phyloP scores from a whole-genome alignment of 192 early-diverging fungal genomes.

The Entrophospora sp. region DNA sequence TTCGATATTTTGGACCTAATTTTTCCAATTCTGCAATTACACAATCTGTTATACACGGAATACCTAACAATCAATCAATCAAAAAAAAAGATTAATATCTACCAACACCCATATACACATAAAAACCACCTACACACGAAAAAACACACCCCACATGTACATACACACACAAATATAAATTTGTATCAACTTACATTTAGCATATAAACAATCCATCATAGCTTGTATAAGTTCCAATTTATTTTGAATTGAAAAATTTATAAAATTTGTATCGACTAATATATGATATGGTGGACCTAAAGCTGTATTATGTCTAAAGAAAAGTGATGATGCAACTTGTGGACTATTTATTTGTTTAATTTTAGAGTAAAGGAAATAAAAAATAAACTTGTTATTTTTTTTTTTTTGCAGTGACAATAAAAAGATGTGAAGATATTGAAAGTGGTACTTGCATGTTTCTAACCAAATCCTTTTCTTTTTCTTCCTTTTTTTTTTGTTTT shows the following conservation, averaged over 20 bases:
- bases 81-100: not conserved
- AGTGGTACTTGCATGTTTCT: constrained; percentile 59
- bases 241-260: constrained; percentile 99
- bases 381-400: not conserved
- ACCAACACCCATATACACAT: too few relatives aligned
- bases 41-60: constrained; percentile 97
- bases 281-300: constrained; percentile 95
- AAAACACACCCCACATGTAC: too few relatives aligned
- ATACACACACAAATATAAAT: too few relatives aligned
- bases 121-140: too few relatives aligned
- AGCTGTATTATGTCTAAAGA: constrained; percentile 95
- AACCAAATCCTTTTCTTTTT: constrained; percentile 61
- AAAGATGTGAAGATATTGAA: not conserved
- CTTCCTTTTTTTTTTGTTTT: constrained; percentile 57
- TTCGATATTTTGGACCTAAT: constrained; percentile 88
- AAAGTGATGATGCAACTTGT: constrained; percentile 87
- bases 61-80: constrained; percentile 29
- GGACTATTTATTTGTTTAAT: too few relatives aligned
- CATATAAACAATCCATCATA: constrained; percentile 99
- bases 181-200: constrained; percentile 78
- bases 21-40: constrained; percentile 99
- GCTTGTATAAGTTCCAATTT: constrained; percentile 92
- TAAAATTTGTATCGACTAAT: constrained; percentile 97
- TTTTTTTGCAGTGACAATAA: not conserved
- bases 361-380: too few relatives aligned